Evolutionary conservation across 2,329 filamentous ascomycete genomes (phyloP).

Genomic region (Trichoderma semiorbis): DNA sequence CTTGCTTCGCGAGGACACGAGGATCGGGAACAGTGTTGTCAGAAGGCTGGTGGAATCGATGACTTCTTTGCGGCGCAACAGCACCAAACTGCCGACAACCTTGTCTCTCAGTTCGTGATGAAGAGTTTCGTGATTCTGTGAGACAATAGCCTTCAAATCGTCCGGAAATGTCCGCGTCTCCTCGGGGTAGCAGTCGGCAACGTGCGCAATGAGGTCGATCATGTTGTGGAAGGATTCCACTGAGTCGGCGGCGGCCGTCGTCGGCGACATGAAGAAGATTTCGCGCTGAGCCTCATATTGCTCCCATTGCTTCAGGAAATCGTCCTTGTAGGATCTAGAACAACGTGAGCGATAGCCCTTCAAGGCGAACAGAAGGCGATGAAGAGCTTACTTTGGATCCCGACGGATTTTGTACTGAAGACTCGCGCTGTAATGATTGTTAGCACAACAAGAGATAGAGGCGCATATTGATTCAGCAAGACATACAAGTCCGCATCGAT

Average conservation of each 20-base stretch:
- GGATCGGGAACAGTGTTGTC: slow-evolving; percentile 89
- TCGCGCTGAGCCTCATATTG: slow-evolving; percentile 90
- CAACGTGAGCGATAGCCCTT: background rate
- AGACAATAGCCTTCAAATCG: slow-evolving; percentile 77
- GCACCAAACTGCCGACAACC: slow-evolving; percentile 83
- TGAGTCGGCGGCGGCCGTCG: slow-evolving; percentile 71
- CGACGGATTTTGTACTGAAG: slow-evolving; percentile 87
- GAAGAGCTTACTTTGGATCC: slow-evolving; percentile 65
- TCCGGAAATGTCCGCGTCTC: slow-evolving; percentile 73
- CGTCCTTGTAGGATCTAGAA: slow-evolving; percentile 78
- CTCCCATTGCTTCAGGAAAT: slow-evolving; percentile 82
- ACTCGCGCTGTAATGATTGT: slow-evolving; percentile 58
- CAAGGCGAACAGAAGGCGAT: background rate
- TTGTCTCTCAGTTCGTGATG: slow-evolving; percentile 88
- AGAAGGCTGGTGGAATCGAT: slow-evolving; percentile 81
- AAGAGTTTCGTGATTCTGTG: slow-evolving; percentile 75
- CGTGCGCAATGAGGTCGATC: slow-evolving; percentile 90
- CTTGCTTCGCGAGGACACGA: slow-evolving; percentile 90
- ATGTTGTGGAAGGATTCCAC: slow-evolving; percentile 84
- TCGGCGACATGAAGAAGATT: slow-evolving; percentile 82
- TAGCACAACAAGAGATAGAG: slow-evolving; percentile 18
- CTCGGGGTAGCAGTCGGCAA: slow-evolving; percentile 87
- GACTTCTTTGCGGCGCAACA: slow-evolving; percentile 86
- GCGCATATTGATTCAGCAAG: background rate
- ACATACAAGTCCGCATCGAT: slow-evolving; percentile 80